Percentiles rank a stretch among this genome's conserved stretches.
These are phyloP conservation scores for Suillus tomentosus DNA, from an alignment of 768 basidiomycete species.

Conservation along the genomic window DNA sequence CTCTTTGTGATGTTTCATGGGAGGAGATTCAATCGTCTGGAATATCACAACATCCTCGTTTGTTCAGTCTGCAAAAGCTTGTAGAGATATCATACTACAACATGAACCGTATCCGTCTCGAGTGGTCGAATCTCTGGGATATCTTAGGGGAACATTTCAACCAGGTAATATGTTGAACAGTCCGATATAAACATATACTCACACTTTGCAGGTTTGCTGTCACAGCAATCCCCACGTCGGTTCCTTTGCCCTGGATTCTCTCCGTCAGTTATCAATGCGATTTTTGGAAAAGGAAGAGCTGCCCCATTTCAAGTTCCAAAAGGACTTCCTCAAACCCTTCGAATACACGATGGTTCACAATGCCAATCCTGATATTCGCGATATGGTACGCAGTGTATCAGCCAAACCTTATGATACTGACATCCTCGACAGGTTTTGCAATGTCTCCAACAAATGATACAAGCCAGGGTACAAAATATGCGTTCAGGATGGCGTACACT, in stretches of 20 bases:
- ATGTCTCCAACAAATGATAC: constrained; percentile 98
- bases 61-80: constrained; percentile 96
- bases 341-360: constrained; percentile 98
- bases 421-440: constrained; percentile 71
- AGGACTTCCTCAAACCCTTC: constrained; percentile 97
- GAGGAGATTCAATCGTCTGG: constrained; percentile 99
- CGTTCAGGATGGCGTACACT: constrained; percentile 99
- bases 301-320: constrained; percentile 98
- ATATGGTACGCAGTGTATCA: constrained; percentile 67
- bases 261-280: constrained; percentile 96
- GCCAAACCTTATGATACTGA: constrained; percentile 11
- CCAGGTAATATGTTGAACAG: constrained; percentile 52
- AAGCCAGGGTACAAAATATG: constrained; percentile 91
- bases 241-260: constrained; percentile 94
- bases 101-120: constrained; percentile 96
- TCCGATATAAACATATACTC: constrained; percentile 12
- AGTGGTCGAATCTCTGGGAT: constrained; percentile 98
- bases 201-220: constrained; percentile 80
- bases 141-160: constrained; percentile 99
- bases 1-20: constrained; percentile 96
- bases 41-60: constrained; percentile 86
- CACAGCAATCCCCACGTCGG: constrained; percentile 97
- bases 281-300: constrained; percentile 99
- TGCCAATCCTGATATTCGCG: constrained; percentile 91
- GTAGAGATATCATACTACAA: constrained; percentile 99